Base-by-base conservation (phyloP, 2,329 filamentous ascomycete species). In the Venturia oleaginea region DNA sequence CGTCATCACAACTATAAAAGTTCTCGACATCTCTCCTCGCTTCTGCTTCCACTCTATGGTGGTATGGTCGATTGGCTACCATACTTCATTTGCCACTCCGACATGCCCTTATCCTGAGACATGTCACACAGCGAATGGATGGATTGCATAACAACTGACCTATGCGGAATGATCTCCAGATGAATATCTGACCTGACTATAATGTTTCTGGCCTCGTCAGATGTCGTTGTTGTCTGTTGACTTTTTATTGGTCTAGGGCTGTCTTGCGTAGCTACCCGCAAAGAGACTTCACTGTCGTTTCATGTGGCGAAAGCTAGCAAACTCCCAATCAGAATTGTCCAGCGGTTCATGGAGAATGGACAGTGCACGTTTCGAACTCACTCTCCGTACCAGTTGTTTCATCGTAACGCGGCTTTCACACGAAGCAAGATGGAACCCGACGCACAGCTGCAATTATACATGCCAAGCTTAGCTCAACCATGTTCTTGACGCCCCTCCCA, bases 361-460 rank as follows among this genome's bases (percentile, higher is more conserved):
- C 51, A 57, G 51, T 57, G 51, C 51, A 34, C 51, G 27, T 57
- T 57, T 57, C 27, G 51, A n/a, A 27, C 8, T 57, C 13, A 5
- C 30, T 57, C 30, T 34, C 43, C 22, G 19, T n/a, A n/a, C 30
- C 51, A 7, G 11, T 57, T 57, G 51, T 57, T 57, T 57, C 51
- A 57, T 57, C 30, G 19, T 32, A 27, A 19, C 27, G 7, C 11
- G 19, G 43, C 11, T 48, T 34, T 6, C 51, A 57, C 19, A 57
- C 27, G 15, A 57, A 37, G 51, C 27, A 57, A 57, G 51, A 19
- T 34, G 15, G 2, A 34, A 10, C 30, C 51, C 51, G n/a, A 57
- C 30, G 51, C 51, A 57, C 51, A 34, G 51, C 34, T 55, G 51
- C 51, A 4, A 13, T 32, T 57, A 57, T n/a, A 57, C 51, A 57